Evolutionary conservation across 2,329 filamentous ascomycete genomes (phyloP).

Genomic region (Xylaria sp.): DNA sequence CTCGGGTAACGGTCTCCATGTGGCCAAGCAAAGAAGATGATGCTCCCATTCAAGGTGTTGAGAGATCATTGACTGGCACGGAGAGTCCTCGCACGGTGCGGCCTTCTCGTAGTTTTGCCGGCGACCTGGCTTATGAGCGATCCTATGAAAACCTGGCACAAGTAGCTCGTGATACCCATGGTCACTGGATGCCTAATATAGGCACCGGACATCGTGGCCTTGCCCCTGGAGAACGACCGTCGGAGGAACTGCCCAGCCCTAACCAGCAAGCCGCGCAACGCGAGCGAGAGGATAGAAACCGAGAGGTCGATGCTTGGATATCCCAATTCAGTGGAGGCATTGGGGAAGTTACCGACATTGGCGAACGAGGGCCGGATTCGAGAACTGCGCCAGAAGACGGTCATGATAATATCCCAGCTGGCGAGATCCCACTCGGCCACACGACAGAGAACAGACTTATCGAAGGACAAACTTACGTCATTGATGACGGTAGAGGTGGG

Average conservation of each 20-base stretch:
- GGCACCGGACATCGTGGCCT: constrained; percentile 58
- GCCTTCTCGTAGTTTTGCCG: constrained; percentile 52
- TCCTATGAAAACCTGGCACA: constrained; percentile 39
- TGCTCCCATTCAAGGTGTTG: constrained; percentile 53
- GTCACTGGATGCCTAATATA: constrained; percentile 55
- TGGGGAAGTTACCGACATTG: constrained; percentile 21
- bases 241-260: constrained; percentile 58
- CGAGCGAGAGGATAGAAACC: constrained; percentile 59
- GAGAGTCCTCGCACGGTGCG: constrained; percentile 50
- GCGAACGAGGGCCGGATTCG: constrained; percentile 31
- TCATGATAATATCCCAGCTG: constrained; percentile 54
- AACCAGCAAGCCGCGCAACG: constrained; percentile 61
- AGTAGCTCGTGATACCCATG: constrained; percentile 54
- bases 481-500: constrained; percentile 51
- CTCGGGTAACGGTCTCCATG: constrained; percentile 66
- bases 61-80: constrained; percentile 53
- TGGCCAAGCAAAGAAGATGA: constrained; percentile 61
- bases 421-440: constrained; percentile 58
- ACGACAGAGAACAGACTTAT: constrained; percentile 63
- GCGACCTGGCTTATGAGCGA: constrained; percentile 50
- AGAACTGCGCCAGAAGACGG: constrained; percentile 32
- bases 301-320: constrained; percentile 64
- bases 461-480: constrained; percentile 62
- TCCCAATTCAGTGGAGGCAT: constrained; percentile 42
- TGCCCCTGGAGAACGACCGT: constrained; percentile 58